Conservation (phyloP, 768 basidiomycete genomes). For the Podaxis pistillaris region DNA sequence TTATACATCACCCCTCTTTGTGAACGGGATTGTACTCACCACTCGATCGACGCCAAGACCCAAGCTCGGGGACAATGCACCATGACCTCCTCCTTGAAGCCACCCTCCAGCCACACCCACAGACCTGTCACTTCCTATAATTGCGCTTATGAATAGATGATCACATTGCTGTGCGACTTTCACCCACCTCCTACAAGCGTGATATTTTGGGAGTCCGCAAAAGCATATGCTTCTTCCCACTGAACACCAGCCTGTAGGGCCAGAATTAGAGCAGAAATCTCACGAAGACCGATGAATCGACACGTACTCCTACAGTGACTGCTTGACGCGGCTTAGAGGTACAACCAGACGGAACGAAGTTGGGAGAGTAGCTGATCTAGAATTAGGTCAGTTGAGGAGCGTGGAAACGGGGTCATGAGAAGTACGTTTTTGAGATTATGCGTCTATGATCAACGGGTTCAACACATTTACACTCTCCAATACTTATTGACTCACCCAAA, state of each 20-base stretch:
- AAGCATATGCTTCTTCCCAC: constrained; percentile 41
- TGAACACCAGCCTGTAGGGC: constrained; percentile 40
- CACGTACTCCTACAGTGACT: constrained; percentile 36
- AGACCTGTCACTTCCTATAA: constrained; percentile 29
- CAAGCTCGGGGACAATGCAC: constrained; percentile 41
- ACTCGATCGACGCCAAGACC: constrained; percentile 47
- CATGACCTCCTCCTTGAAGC: constrained; percentile 46
- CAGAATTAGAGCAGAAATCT: not conserved
- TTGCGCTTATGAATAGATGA: not conserved
- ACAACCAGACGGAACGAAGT: constrained; percentile 38
- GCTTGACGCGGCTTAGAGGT: constrained; percentile 19
- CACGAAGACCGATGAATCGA: not conserved
- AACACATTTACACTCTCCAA: not conserved
- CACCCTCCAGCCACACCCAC: constrained; percentile 44
- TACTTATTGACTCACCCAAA: constrained; percentile 36
- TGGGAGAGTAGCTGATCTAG: constrained; percentile 33
- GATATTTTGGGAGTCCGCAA: constrained; percentile 42
- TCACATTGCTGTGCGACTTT: not conserved
- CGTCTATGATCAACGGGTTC: constrained; percentile 24
- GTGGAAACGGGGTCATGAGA: not conserved
- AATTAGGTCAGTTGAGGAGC: not conserved
- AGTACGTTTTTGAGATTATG: constrained; percentile 39
- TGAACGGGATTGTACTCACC: constrained; percentile 24
- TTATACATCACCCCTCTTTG: not conserved
- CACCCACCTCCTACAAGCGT: constrained; percentile 41